Base-by-base conservation (phyloP, 306 rosid species). In the Cucurbita argyrosperma region DNA sequence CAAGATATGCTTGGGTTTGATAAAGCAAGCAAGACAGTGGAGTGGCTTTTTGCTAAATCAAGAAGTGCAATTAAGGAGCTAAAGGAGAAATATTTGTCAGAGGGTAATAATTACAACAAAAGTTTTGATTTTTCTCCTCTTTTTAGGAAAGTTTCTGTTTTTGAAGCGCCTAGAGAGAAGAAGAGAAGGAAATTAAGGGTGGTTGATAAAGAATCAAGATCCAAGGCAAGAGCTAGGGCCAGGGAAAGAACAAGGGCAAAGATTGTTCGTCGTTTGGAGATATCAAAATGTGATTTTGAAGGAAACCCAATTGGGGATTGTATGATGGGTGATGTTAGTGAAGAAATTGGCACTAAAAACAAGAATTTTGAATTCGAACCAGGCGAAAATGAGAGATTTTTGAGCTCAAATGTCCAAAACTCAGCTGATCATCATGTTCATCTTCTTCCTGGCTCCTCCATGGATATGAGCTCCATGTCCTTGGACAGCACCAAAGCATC, bases 1-100 rank as follows among this genome's bases (percentile, higher is more conserved):
- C 90, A 86, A 80, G 90, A 86, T 68, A 77, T 84, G 83, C 76
- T 86, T 47, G 86, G 90, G 2, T 86, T 86, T 52, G 90, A 86
- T 39, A 86, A 84, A 73, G 90, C 88, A 8, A 86, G 90, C 80
- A 79, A 76, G 62, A 86, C 90, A 45, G 80, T 86, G 10, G 90
- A 86, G 13, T 86, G 90, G 90, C 86, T 86, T 7, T 77, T 84
- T 60, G 0, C 70, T 8, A 84, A 80, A 77, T 86, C 90, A 5
- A 82, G 21, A 77, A 15, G 75, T 8, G 83, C 90, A 18, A 83
- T 86, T 45, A 82, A 57, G 26, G 90, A 84, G 46, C 83, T 84
- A 39, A 84, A 76, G 53, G 74, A 77, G 4, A 76, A 57, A 0
- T 50, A 49, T 26, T 69, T 49, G 9, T 35, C 23, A 7, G 37